Conservation (phyloP, 2,329 filamentous ascomycete genomes). For the Paraphoma sp. region DNA sequence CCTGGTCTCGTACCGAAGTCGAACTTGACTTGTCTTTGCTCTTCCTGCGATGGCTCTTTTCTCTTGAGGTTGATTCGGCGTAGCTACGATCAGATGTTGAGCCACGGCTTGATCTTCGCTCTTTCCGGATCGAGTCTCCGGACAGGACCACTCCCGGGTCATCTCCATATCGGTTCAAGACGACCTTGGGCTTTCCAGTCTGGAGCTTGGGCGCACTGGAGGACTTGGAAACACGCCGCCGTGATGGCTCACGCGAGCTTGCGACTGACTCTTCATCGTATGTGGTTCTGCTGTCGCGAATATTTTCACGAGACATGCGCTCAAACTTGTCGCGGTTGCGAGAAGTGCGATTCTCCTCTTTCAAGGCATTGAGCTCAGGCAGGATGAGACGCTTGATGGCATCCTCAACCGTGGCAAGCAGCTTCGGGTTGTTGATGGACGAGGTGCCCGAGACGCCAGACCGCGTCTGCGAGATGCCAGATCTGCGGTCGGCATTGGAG, state of each 20-base stretch:
- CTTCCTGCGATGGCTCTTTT: constrained; percentile 59
- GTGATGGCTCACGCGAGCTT: constrained; percentile 56
- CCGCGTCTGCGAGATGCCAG: constrained; percentile 62
- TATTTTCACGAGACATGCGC: constrained; percentile 51
- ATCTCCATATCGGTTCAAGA: constrained; percentile 64
- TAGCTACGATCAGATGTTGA: constrained; percentile 55
- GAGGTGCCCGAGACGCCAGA: constrained; percentile 63
- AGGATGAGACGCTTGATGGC: constrained; percentile 88
- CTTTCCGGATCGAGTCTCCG: constrained; percentile 59
- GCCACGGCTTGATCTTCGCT: constrained; percentile 61
- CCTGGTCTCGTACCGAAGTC: constrained; percentile 57
- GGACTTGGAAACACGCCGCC: constrained; percentile 65
- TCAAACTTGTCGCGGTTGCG: constrained; percentile 74
- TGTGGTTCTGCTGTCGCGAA: constrained; percentile 44
- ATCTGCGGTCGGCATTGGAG: constrained; percentile 63
- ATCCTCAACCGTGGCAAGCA: constrained; percentile 91
- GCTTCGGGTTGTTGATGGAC: constrained; percentile 89
- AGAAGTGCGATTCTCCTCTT: constrained; percentile 84
- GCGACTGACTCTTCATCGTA: constrained; percentile 64
- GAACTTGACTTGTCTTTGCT: constrained; percentile 57
- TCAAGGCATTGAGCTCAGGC: constrained; percentile 89
- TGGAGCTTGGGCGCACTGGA: constrained; percentile 67
- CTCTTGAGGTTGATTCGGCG: constrained; percentile 49
- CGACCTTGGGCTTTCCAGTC: constrained; percentile 63
- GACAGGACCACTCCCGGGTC: constrained; percentile 66